Conservation (phyloP, 75 land plant genomes). For the Ceratopteris richardii region DNA sequence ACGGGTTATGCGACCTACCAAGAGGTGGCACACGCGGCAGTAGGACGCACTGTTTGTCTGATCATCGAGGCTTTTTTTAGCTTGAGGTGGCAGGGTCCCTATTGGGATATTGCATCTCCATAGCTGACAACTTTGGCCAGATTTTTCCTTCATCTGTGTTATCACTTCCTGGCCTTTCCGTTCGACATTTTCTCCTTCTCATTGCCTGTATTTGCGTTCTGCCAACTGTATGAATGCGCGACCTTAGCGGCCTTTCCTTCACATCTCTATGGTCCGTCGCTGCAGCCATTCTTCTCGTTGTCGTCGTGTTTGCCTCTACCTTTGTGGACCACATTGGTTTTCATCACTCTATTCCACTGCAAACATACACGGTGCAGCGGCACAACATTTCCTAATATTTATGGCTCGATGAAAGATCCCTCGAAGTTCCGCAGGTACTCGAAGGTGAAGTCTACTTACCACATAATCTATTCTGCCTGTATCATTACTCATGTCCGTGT, state of each 20-base stretch:
- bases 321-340: conserved; percentile 11
- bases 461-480: too few species aligned
- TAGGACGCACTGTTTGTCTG: neutral
- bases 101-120: conserved; percentile 5
- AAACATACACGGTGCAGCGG: too few species aligned
- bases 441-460: too few species aligned
- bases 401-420: conserved; percentile 22
- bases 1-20: conserved; percentile 1
- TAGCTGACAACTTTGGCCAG: neutral
- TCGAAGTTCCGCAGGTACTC: conserved; percentile 14
- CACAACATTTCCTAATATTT: conserved; percentile 14
- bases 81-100: neutral
- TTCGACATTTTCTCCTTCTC: neutral
- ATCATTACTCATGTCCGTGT: too few species aligned
- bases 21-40: conserved; percentile 1
- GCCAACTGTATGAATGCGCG: conserved; percentile 60
- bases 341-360: conserved; percentile 9
- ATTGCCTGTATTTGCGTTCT: conserved; percentile 10
- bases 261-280: conserved; percentile 12
- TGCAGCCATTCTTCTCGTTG: conserved; percentile 8
- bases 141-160: neutral
- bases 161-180: neutral
- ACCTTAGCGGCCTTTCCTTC: conserved; percentile 29
- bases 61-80: neutral
- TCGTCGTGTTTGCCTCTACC: conserved; percentile 8